These are phyloP conservation scores for Carpinus fangiana DNA, from an alignment of 306 rosid species.

Conservation along the genomic window DNA sequence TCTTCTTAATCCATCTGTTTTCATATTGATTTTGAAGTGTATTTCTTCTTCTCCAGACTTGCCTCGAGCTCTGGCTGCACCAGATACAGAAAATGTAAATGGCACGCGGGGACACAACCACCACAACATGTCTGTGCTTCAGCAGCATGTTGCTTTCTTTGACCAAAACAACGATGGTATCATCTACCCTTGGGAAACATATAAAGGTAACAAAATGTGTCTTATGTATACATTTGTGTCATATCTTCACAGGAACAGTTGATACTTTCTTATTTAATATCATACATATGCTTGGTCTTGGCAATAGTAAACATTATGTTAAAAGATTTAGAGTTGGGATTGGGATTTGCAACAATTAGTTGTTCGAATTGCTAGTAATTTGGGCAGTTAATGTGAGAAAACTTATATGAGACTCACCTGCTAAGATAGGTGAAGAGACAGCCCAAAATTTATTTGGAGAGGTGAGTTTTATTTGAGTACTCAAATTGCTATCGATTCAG, in stretches of 20 bases:
- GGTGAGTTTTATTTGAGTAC: no score
- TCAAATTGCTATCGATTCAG: no score
- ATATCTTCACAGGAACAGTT: neutral
- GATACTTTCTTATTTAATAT: no score
- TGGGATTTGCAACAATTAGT: no score
- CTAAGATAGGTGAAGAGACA: no score
- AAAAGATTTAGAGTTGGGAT: no score
- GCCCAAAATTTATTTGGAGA: no score
- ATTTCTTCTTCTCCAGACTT: slow-evolving; percentile 34
- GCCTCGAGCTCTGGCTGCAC: slow-evolving; percentile 64
- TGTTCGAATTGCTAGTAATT: no score
- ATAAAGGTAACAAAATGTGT: slow-evolving; percentile 37
- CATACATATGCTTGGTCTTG: no score
- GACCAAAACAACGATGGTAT: slow-evolving; percentile 70
- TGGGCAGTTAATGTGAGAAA: no score
- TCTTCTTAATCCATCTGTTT: neutral
- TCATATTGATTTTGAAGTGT: neutral
- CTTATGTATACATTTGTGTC: neutral
- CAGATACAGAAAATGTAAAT: slow-evolving; percentile 63
- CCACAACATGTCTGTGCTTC: slow-evolving; percentile 69
- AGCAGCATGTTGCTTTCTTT: slow-evolving; percentile 73
- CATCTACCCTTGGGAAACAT: slow-evolving; percentile 74
- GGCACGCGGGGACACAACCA: slow-evolving; percentile 69
- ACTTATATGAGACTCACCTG: no score
- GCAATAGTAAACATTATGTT: no score